Percentiles rank a stretch among this genome's conserved stretches.
Conservation (phyloP, 129 eudicot species). For the Chrysanthemum makinoi region DNA sequence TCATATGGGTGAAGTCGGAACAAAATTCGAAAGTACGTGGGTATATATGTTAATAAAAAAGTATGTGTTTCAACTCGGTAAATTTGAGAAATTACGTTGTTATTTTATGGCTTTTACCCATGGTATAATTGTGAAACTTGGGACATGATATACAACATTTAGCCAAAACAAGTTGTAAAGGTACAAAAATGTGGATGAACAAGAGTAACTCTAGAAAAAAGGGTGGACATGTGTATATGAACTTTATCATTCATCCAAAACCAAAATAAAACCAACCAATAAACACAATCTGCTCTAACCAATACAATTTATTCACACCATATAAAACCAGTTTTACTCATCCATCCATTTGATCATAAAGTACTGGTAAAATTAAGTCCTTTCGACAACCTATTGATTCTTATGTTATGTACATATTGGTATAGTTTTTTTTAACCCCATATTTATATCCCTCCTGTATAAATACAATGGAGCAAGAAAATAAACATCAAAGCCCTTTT, state of each 20-base stretch:
- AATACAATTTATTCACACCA: background rate
- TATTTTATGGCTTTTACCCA: too few relatives aligned
- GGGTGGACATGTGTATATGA: background rate
- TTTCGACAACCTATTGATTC: background rate
- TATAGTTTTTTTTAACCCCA: background rate
- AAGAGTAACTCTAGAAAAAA: slow-evolving; percentile 24
- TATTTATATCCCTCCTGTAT: background rate
- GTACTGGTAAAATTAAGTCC: background rate
- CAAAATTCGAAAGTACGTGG: too few relatives aligned
- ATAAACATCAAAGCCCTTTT: slow-evolving; percentile 1
- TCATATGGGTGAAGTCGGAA: too few relatives aligned
- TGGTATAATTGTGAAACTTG: too few relatives aligned
- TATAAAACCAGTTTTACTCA: background rate
- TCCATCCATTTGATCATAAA: slow-evolving; percentile 12
- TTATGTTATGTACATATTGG: background rate
- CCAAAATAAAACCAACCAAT: background rate
- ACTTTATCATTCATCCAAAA: slow-evolving; percentile 11
- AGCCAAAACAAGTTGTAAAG: too few relatives aligned
- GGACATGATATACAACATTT: too few relatives aligned
- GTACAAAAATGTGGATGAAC: slow-evolving; percentile 19
- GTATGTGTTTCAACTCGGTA: too few relatives aligned
- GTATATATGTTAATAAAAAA: too few relatives aligned
- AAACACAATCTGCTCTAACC: background rate
- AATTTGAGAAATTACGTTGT: too few relatives aligned
- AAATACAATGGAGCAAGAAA: slow-evolving; percentile 25